Percentiles rank a stretch among this genome's conserved stretches.
Conservation (phyloP, 495 filamentous ascomycete species). For the Terfezia claveryi region DNA sequence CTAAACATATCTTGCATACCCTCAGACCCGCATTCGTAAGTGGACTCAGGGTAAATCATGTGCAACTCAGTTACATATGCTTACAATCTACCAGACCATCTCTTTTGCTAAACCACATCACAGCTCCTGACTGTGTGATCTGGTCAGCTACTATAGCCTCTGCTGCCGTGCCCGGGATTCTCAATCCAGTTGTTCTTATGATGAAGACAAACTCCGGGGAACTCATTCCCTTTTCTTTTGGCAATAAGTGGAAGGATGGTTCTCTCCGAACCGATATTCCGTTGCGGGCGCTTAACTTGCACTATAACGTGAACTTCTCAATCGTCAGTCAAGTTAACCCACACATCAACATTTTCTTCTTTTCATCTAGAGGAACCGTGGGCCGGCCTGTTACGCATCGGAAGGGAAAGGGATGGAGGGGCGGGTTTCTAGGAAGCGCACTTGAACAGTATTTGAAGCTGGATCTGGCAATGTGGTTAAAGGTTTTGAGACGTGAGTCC, state of each 20-base stretch:
- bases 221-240: conserved; percentile 70
- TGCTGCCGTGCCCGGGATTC: conserved; percentile 83
- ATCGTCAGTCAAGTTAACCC: conserved; percentile 95
- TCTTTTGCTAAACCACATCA: conserved; percentile 76
- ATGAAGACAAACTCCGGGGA: conserved; percentile 60
- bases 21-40: conserved; percentile 60
- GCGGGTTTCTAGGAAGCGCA: conserved; percentile 79
- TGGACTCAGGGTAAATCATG: conserved; percentile 32
- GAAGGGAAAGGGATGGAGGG: conserved; percentile 81
- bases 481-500: conserved; percentile 44
- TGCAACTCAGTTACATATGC: neutral
- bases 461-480: conserved; percentile 89
- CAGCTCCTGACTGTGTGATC: conserved; percentile 86
- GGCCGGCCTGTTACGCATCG: conserved; percentile 89
- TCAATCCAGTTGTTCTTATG: conserved; percentile 94
- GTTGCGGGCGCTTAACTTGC: conserved; percentile 72
- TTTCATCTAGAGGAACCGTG: conserved; percentile 74
- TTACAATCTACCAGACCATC: conserved; percentile 19
- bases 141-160: conserved; percentile 94
- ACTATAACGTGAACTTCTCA: conserved; percentile 95
- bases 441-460: conserved; percentile 87
- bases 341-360: conserved; percentile 96
- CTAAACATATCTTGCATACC: conserved; percentile 95
- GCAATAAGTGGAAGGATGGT: conserved; percentile 97
- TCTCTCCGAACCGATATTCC: conserved; percentile 86